A percentile compares a stretch with the other conserved stretches of the same genome.
phyloP scores from a whole-genome alignment of 257 asterid genomes.

The Marsdenia floribunda region DNA sequence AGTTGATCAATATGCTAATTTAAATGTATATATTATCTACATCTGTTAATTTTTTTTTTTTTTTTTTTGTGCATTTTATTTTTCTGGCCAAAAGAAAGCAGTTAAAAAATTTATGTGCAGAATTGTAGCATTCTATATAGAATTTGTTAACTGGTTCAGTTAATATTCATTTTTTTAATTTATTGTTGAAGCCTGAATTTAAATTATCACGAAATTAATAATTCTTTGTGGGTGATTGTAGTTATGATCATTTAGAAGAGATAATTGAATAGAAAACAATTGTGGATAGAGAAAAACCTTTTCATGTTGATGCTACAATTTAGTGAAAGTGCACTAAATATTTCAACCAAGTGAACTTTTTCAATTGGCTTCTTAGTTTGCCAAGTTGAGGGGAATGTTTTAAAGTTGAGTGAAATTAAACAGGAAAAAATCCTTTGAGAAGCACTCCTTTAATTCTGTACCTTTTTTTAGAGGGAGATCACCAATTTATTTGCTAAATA shows the following conservation, averaged over 20 bases:
- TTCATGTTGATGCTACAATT: background rate
- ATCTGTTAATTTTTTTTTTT: background rate
- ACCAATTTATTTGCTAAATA: background rate
- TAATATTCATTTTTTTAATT: background rate
- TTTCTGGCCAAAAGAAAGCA: background rate
- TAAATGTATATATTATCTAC: no score
- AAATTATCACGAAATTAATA: background rate
- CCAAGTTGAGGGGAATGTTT: background rate
- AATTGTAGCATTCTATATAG: background rate
- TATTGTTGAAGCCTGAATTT: background rate
- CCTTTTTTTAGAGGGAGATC: background rate
- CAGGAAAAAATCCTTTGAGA: background rate
- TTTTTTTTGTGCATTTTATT: background rate
- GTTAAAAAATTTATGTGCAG: background rate
- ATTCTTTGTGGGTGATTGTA: background rate
- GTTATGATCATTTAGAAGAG: background rate
- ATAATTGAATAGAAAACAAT: background rate
- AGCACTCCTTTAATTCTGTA: background rate
- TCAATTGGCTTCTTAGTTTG: background rate
- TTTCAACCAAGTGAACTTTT: background rate
- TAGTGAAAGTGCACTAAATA: background rate
- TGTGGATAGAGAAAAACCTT: background rate
- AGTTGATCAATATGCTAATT: background rate
- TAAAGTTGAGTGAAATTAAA: no score
- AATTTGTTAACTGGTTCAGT: background rate